Conservation (phyloP, 805 yeast genomes). For the Clavispora phyllophila region DNA sequence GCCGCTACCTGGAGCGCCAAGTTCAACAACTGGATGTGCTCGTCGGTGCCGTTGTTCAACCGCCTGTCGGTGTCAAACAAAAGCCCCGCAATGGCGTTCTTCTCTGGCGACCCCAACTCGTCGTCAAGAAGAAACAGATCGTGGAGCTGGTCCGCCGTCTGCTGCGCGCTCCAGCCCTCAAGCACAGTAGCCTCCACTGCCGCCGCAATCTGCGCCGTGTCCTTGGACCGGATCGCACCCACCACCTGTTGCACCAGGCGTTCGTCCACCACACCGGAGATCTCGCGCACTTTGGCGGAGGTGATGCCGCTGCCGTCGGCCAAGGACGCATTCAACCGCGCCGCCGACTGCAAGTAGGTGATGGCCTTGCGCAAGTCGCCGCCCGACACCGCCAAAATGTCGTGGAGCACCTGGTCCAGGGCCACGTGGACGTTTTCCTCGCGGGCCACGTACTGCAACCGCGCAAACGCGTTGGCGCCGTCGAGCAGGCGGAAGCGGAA, state of each 20-base stretch:
- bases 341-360: constrained; percentile 62
- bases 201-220: constrained; percentile 26
- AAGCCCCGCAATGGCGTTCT: constrained; percentile 58
- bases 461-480: constrained; percentile 58
- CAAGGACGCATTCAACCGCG: constrained; percentile 11
- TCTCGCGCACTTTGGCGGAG: constrained; percentile 50
- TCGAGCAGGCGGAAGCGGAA: constrained; percentile 83
- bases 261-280: constrained; percentile 70
- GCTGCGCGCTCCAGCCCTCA: constrained; percentile 78
- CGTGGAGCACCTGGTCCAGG: constrained; percentile 52
- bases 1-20: constrained; percentile 35
- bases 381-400: constrained; percentile 64
- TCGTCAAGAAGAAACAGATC: constrained; percentile 59
- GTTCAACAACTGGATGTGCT: constrained; percentile 74
- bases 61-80: constrained; percentile 73
- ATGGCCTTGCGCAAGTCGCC: constrained; percentile 96
- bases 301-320: constrained; percentile 38
- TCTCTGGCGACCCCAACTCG: constrained; percentile 44
- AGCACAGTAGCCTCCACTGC: constrained; percentile 48
- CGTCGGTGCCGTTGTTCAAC: constrained; percentile 83
- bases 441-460: constrained; percentile 60
- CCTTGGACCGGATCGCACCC: constrained; percentile 22
- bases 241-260: constrained; percentile 40
- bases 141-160: constrained; percentile 66
- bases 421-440: constrained; percentile 24